Percentiles rank a stretch among this genome's conserved stretches.
These are phyloP conservation scores for Jatropha podagrica DNA, from an alignment of 441 rosid genomes.

Conservation along the genomic window DNA sequence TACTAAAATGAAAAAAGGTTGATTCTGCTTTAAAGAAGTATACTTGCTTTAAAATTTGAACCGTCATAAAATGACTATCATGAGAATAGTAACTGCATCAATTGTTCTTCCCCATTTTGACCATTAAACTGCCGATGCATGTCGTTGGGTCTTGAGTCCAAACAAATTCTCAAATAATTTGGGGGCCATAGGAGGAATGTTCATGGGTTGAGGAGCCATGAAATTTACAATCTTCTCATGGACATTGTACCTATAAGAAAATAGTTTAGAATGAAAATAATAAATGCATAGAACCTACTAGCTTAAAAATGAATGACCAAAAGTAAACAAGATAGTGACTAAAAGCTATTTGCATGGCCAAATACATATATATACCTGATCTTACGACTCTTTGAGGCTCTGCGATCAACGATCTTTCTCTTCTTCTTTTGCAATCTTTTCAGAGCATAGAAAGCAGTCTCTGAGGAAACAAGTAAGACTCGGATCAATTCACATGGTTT, in stretches of 20 bases:
- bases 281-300: neutral
- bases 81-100: no score
- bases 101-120: no score
- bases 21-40: no score
- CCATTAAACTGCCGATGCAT: conserved; percentile 24
- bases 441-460: conserved; percentile 66
- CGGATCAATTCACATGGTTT: neutral
- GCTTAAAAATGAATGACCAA: neutral
- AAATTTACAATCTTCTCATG: conserved; percentile 90
- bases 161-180: conserved; percentile 77
- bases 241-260: conserved; percentile 56
- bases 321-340: neutral
- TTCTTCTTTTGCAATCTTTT: conserved; percentile 78
- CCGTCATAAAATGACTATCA: no score
- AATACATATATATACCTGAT: conserved; percentile 46
- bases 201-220: conserved; percentile 74
- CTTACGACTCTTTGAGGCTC: conserved; percentile 91
- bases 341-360: neutral
- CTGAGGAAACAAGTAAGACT: conserved; percentile 38
- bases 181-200: conserved; percentile 68
- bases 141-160: conserved; percentile 52
- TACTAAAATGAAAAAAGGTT: no score
- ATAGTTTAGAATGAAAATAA: conserved; percentile 19
- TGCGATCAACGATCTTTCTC: conserved; percentile 84
- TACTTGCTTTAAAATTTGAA: no score